Percentiles rank a stretch among this genome's conserved stretches.
Conservation (phyloP, 768 basidiomycete species). For the Suillus weaverae region DNA sequence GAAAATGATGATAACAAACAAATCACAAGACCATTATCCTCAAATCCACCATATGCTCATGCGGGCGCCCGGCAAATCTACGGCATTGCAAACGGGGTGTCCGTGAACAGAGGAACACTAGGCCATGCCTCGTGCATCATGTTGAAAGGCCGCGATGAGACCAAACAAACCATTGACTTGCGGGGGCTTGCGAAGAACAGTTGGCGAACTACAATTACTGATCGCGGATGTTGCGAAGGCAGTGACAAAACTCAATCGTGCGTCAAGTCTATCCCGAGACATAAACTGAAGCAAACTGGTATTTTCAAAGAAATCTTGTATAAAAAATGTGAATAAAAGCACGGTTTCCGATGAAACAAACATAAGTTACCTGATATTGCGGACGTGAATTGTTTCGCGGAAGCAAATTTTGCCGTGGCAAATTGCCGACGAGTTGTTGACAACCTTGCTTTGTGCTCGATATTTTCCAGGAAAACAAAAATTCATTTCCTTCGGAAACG, state of each 20-base stretch:
- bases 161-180: background rate
- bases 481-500: background rate
- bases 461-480: slow-evolving; percentile 5
- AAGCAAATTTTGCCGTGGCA: slow-evolving; percentile 1
- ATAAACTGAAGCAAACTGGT: background rate
- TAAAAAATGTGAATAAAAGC: background rate
- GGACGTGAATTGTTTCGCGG: background rate
- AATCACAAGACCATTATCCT: background rate
- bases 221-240: background rate
- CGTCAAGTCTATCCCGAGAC: background rate
- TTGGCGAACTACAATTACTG: background rate
- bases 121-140: background rate
- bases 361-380: background rate
- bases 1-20: background rate
- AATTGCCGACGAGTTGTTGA: slow-evolving; percentile 2
- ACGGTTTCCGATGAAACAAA: background rate
- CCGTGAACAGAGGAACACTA: background rate
- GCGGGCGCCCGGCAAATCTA: background rate
- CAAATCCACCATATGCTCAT: background rate
- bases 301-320: background rate
- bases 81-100: background rate
- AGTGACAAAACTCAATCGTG: background rate
- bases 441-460: slow-evolving; percentile 19
- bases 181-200: background rate
- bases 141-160: slow-evolving; percentile 2